Base-by-base conservation (phyloP, 495 filamentous ascomycete genomes). In the Aspergillus funiculosus region DNA sequence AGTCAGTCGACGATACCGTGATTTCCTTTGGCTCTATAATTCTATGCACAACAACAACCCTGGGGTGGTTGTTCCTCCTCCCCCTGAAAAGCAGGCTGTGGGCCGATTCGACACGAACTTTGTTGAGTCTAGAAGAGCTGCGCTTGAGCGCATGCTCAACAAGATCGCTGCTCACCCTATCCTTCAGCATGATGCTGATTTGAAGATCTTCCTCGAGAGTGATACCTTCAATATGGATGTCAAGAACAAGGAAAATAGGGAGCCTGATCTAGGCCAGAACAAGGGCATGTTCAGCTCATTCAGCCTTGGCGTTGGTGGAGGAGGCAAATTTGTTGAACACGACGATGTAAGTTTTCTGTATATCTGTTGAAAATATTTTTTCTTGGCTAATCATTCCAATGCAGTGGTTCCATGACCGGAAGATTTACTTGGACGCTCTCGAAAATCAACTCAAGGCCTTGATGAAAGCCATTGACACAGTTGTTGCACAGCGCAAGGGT, bases 1-100 rank as follows among this genome's bases (percentile, higher is more conserved):
- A 15, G 92, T 98, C 48, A 90, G 84, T 53, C 80, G 92, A 47
- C 80, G 92, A 48, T 98, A 96, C 68, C 81, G 92, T 34, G 92
- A 98, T 67, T 97, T 98, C 60, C 69, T 97, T 27, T 98, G 92
- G 92, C 82, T 98, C 15, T 98, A 97, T 58, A 95, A 83, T 47
- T 85, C 85, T 22, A 73, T 98, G 51, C 92, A 96, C 62, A 84
- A 77, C 54, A 97, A 91, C 63, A 96, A 90, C 58, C 92, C 92
- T 10, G 92, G 92, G 36, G 82, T 95, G 29, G 87, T 98, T 44
- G 89, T 97, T 14, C 92, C 92, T 1, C 94, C 92, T 28, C 92
- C 92, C 3, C 92, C 92, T 4, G 92, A 98, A 72, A 98, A 98
- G 69, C 94, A 98, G 67, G 89, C 92, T 9, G 86, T 97, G 35